Base-by-base conservation (phyloP, 2,329 filamentous ascomycete genomes). In the Aspergillus brasiliensis region DNA sequence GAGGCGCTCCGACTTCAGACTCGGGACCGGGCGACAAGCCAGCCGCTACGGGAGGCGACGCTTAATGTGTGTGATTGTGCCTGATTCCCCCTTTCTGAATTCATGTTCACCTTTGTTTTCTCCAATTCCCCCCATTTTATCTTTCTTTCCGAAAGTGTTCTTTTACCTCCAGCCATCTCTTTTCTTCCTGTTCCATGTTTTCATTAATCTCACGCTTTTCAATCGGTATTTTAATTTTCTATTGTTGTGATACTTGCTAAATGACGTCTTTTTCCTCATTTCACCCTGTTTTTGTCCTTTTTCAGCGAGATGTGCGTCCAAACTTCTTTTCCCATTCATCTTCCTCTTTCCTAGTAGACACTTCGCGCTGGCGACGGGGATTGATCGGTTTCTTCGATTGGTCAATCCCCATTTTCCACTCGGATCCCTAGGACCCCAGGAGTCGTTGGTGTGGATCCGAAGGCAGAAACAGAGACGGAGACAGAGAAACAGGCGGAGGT, bases 1-100 rank as follows among this genome's bases (percentile, higher is more conserved):
- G 88, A 37, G 83, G 81, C 25, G 82, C 64, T 8, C 40, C 40
- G 40, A 44, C 40, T 44, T 67, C 69, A 19, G 75, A 77, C 44
- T 75, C 71, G 56, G 67, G 70, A 34, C 64, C 70, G 11, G 70
- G 71, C 47, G 70, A 75, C 58, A 78, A 78, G 67, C 71, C 74
- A 23, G 66, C 66, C 13, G 66, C 73, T 7, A 71, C 73, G 42
- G 71, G 69, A 19, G 67, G 66, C 23, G 74, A 76, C 44, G 71
- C 72, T 54, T 76, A 62, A 71, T 58, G 31, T 49, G 52, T 49
- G 52, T 60, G 54, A 58, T 57, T 64, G 38, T 67, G 52, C 57
- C 58, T 48, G 48, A 56, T 57, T 54, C 51, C 46, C 46, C 49
- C 44, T 54, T 46, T 57, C 27, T 46, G 52, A 55, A 13, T 46